A percentile compares a stretch with the other conserved stretches of the same genome.
These are phyloP conservation scores for Takashimella koratensis DNA, from an alignment of 1,284 basidiomycete genomes.

Conservation along the genomic window DNA sequence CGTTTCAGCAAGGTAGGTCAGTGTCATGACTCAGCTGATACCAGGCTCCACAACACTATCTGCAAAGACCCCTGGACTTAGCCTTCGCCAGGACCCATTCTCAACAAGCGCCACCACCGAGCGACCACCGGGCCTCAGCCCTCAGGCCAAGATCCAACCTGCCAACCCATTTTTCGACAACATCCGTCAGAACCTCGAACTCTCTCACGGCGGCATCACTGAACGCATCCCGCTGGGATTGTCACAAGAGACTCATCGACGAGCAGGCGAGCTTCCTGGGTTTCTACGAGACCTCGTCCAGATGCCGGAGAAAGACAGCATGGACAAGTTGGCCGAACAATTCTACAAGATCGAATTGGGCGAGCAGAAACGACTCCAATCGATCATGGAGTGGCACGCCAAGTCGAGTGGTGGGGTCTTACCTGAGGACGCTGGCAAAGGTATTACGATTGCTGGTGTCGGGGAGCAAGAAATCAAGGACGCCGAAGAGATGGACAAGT, in stretches of 20 bases:
- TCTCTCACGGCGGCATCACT: constrained; percentile 73
- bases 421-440: not conserved
- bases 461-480: constrained; percentile 16
- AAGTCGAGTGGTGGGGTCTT: constrained; percentile 36
- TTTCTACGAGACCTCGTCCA: constrained; percentile 76
- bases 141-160: constrained; percentile 43
- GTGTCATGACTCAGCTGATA: not conserved
- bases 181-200: constrained; percentile 90
- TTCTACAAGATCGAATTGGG: constrained; percentile 88
- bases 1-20: constrained; percentile 36
- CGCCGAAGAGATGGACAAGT: constrained; percentile 21
- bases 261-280: constrained; percentile 68
- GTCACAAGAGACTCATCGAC: constrained; percentile 58
- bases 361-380: constrained; percentile 83
- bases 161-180: constrained; percentile 91
- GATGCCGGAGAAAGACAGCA: constrained; percentile 57
- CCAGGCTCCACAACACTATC: constrained; percentile 12
- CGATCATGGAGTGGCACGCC: constrained; percentile 87
- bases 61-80: constrained; percentile 14
- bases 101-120: constrained; percentile 1
- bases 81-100: constrained; percentile 14
- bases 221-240: constrained; percentile 76
- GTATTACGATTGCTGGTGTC: not conserved
- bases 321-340: constrained; percentile 56
- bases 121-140: not conserved